Percentiles rank a stretch among this genome's conserved stretches.
These are phyloP conservation scores for Crithidia bombi DNA, from an alignment of 208 protist genomes.

Conservation along the genomic window DNA sequence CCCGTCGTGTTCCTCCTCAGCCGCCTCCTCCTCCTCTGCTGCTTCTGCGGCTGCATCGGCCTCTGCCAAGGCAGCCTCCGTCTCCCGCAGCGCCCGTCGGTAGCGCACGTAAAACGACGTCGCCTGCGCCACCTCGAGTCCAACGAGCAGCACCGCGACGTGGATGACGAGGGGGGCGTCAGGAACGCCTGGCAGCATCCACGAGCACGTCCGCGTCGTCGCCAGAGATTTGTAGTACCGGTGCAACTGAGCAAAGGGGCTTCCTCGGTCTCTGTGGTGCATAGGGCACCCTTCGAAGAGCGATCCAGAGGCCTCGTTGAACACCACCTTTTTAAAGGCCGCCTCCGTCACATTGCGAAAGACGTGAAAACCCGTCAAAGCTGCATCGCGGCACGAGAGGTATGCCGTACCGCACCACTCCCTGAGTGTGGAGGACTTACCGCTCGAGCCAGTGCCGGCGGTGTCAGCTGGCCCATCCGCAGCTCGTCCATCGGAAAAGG, in stretches of 20 bases:
- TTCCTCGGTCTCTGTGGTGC: not conserved
- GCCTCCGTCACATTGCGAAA: conserved; percentile 5
- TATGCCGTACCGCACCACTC: conserved; percentile 12
- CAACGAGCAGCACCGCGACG: conserved; percentile 22
- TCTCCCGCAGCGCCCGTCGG: conserved; percentile 10
- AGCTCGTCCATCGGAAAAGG: no score
- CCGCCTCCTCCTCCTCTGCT: conserved; percentile 9
- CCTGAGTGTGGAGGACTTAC: not conserved
- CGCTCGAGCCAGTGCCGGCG: not conserved
- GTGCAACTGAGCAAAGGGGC: not conserved
- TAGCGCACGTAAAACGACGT: conserved; percentile 29
- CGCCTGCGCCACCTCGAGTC: conserved; percentile 19
- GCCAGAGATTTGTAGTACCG: conserved; percentile 17
- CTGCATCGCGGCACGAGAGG: conserved; percentile 8
- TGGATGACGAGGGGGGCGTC: conserved; percentile 37
- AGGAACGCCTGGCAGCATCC: conserved; percentile 10
- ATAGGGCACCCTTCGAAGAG: not conserved
- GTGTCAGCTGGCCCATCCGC: not conserved
- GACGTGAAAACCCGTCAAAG: not conserved
- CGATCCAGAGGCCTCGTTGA: not conserved
- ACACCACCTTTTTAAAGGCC: conserved; percentile 2
- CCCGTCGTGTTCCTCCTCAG: conserved; percentile 6
- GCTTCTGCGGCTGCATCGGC: not conserved
- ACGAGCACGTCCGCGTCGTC: conserved; percentile 26
- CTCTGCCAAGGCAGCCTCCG: conserved; percentile 4